Evolutionary conservation across 352 stramenopile genomes (phyloP), one percentile per base, ranked within the genome.

Genomic region (Pythium inflatum): DNA sequence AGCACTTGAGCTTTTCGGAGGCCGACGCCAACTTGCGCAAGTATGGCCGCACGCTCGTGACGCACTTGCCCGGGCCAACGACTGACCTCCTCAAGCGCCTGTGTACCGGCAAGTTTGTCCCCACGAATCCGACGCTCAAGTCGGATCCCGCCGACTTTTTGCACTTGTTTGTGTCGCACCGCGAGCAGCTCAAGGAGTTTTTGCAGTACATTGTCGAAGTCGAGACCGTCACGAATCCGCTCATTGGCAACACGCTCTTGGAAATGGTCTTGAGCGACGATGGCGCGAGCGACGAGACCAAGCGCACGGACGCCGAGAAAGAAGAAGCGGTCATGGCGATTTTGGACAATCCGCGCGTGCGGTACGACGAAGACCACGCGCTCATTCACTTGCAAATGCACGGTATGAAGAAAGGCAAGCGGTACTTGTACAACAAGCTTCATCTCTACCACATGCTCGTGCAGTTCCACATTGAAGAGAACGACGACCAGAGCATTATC

Each of bases 371-470:
- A 51, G 91, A 98, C 56, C 92, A 98, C 64, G 93, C 93, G n/a
- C 73, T 98, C 22, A 97, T 98, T 46, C 86, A 98, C 41, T 73
- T 98, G 67, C 92, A 98, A 73, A 97, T 97, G 88, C 83, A 89
- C 56, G 82, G 80, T 20, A 97, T 98, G 76, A 93, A 96, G 72
- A 90, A 94, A 59, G 94, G 92, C 38, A 96, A 97, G 76, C 87
- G 97, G 36, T 98, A 94, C 67, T 63, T 98, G 64, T 98, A 97
- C 82, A 95, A 98, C 81, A 97, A 97, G 67, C 77, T 97, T 30
- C 88, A 97, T 66, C 94, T 97, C 91, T 97, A 97, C 60, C 88
- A 97, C 78, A 97, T 98, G 86, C 72, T 98, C 13, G 79, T 98
- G 66, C 92, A 98, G 68, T 93, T 97, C 63, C 95, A 98, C 78